These are phyloP conservation scores for Rhododendron henanense DNA, from an alignment of 148 eudicot species.

Conservation along the genomic window DNA sequence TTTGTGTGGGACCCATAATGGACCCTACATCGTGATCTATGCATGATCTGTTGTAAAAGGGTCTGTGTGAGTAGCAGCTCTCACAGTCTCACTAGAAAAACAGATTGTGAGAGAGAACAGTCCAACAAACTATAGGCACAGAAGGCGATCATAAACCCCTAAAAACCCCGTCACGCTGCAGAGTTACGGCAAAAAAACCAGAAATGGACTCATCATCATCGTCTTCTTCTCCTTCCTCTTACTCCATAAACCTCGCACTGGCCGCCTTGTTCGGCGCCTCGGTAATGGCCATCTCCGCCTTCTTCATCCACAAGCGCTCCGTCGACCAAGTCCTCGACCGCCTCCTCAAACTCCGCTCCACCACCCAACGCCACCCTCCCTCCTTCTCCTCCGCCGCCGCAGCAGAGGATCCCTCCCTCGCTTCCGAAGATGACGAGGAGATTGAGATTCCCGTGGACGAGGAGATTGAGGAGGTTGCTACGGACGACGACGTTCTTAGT, in stretches of 20 bases:
- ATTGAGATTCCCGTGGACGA: not conserved
- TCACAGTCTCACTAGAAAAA: no score
- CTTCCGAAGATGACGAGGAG: constrained; percentile 12
- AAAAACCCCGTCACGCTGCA: not conserved
- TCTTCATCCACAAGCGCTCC: constrained; percentile 75
- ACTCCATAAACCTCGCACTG: constrained; percentile 51
- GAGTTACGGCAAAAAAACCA: not conserved
- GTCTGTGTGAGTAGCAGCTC: no score
- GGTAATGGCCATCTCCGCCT: constrained; percentile 71
- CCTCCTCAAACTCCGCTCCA: constrained; percentile 38
- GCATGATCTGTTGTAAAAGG: no score
- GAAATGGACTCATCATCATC: constrained; percentile 31
- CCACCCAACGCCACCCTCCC: not conserved
- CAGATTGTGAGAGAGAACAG: no score
- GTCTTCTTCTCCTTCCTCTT: constrained; percentile 4
- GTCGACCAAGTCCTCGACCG: constrained; percentile 71
- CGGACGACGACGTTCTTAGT: constrained; percentile 1
- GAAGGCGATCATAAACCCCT: constrained; percentile 7
- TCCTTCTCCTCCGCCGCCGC: not conserved
- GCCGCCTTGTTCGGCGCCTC: constrained; percentile 93
- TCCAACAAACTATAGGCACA: no score
- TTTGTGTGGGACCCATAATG: no score
- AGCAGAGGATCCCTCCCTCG: not conserved
- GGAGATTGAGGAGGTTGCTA: not conserved
- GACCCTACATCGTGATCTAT: no score